Evolutionary conservation across 306 rosid species (phyloP).

Genomic region (Chamaecrista fasciculata): DNA sequence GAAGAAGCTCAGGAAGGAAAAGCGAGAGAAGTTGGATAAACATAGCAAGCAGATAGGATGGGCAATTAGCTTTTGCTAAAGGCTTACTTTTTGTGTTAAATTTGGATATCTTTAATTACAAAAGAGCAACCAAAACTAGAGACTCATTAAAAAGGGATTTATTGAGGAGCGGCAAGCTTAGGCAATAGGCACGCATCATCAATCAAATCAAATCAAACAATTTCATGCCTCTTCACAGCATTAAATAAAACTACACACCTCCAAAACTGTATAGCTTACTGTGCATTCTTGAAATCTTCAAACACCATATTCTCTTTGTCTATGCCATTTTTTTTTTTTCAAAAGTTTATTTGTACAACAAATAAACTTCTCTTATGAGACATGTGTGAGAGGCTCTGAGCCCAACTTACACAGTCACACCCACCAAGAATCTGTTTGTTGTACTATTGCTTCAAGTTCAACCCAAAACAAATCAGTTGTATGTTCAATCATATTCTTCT

Average conservation of each 20-base stretch:
- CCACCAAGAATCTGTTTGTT: no score
- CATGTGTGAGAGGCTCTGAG: not conserved
- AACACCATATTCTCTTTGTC: conserved; percentile 62
- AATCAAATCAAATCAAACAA: not conserved
- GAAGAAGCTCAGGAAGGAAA: not conserved
- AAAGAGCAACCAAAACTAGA: not conserved
- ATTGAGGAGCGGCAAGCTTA: not conserved
- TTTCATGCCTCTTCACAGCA: not conserved
- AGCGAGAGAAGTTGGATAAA: not conserved
- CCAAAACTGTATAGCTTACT: not conserved
- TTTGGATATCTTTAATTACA: not conserved
- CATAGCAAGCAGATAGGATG: not conserved
- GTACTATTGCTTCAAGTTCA: conserved; percentile 58
- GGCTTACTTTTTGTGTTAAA: not conserved
- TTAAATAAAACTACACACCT: not conserved
- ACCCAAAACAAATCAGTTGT: not conserved
- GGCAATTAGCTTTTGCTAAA: not conserved
- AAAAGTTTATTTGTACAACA: conserved; percentile 63
- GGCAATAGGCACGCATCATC: not conserved
- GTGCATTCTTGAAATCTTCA: conserved; percentile 56
- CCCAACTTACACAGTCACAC: not conserved
- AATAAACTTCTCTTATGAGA: conserved; percentile 21
- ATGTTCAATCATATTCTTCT: no score
- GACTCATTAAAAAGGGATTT: not conserved
- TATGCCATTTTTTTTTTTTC: conserved; percentile 38